phyloP scores from a whole-genome alignment of 2,329 filamentous ascomycete genomes.

The Clonostachys solani region DNA sequence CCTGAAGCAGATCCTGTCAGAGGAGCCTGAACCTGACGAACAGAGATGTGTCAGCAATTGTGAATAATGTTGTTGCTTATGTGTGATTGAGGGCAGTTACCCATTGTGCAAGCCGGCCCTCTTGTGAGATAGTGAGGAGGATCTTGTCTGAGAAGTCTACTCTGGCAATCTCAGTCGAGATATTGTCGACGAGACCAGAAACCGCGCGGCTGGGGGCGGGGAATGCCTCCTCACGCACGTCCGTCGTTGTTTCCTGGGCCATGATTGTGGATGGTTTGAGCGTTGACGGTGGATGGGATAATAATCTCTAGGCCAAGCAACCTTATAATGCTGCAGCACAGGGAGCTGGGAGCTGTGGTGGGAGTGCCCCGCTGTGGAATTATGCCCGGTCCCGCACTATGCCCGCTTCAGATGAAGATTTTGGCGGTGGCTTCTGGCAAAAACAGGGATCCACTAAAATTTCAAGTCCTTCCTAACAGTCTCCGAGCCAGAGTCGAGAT shows the following conservation, averaged over 20 bases:
- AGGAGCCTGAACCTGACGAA: constrained; percentile 61
- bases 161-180: constrained; percentile 67
- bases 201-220: constrained; percentile 60
- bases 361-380: too few species aligned
- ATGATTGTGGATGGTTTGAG: too few species aligned
- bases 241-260: neutral
- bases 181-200: constrained; percentile 59
- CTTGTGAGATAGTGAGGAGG: constrained; percentile 82
- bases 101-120: constrained; percentile 87
- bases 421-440: constrained; percentile 29
- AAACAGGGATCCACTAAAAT: constrained; percentile 25
- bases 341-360: too few species aligned
- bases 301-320: too few species aligned
- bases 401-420: constrained; percentile 16
- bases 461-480: constrained; percentile 9
- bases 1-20: constrained; percentile 65
- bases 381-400: constrained; percentile 23
- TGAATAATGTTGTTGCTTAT: constrained; percentile 1
- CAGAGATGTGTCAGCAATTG: constrained; percentile 37
- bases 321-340: too few species aligned
- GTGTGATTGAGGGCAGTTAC: constrained; percentile 39
- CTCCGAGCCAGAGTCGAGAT: too few species aligned
- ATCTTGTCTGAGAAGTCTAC: constrained; percentile 87
- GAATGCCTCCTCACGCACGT: constrained; percentile 48
- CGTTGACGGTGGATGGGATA: too few species aligned